Evolutionary conservation across 2,329 filamentous ascomycete species (phyloP), one percentile per base, ranked within the genome.

Genomic region (Cercospora sp.): DNA sequence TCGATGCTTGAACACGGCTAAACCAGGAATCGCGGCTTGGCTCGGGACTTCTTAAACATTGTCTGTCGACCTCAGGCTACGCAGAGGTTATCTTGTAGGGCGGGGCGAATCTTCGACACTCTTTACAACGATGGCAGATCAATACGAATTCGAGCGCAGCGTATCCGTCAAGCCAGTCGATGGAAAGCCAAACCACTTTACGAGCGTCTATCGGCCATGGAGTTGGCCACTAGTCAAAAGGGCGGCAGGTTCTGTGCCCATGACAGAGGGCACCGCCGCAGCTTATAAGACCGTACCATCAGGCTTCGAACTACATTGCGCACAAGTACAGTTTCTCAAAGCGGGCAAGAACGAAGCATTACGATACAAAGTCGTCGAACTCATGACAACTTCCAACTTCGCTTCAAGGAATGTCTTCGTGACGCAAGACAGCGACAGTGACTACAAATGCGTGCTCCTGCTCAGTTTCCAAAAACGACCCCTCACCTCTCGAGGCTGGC

Each of bases 201-300:
- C 34, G 21, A 57, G 43, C 53, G 55, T 60, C 26, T 65, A 65
- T 34, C 53, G 37, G 16, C 34, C 63, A 60, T 65, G 63, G 63
- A 53, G 55, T 40, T 65, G 45, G n/a, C 53, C 63, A 7, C 13
- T 40, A 9, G 16, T 60, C 8, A 21, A 45, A 9, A 28, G 63
- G 13, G 49, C 59, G 37, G 63, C 55, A 49, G 63, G 63, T 8
- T 65, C 63, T 9, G 49, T 65, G 8, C 55, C 37, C n/a, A 34
- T 65, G 5, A 37, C 24, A 2, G 63, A 65, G 49, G 63, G 32
- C 26, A 16, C 63, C 2, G 40, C 57, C 5, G 63, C 63, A 18
- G 63, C 63, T 21, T 45, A 61, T n/a, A 65, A 65, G 26, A 65
- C 63, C 7, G 63, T 65, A 2, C 63, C 63, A 4, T 9, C 53